Percentiles rank a stretch among this genome's conserved stretches.
phyloP scores from a whole-genome alignment of 192 early-diverging fungal species.

The Gonapodya prolifera region DNA sequence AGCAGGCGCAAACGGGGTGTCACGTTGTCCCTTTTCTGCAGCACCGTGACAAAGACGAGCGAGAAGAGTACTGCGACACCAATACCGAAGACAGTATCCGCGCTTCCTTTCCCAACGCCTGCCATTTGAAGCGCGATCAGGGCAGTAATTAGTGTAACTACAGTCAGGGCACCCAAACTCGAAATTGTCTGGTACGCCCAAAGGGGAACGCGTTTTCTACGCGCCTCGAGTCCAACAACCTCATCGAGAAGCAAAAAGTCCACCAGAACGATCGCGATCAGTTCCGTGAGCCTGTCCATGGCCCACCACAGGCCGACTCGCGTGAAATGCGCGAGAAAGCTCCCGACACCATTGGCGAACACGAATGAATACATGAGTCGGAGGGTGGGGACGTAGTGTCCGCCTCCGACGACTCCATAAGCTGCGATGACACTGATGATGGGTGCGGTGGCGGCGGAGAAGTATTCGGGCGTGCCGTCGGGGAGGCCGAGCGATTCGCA shows the following conservation, averaged over 20 bases:
- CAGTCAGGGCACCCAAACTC: background rate
- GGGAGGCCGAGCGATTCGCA: background rate
- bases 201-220: background rate
- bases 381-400: background rate
- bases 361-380: background rate
- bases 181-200: background rate
- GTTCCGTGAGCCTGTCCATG: background rate
- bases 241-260: background rate
- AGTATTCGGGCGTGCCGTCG: background rate
- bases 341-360: background rate
- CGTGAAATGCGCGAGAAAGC: background rate
- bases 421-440: background rate
- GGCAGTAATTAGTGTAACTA: background rate
- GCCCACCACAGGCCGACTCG: background rate
- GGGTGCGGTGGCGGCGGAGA: background rate
- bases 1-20: background rate
- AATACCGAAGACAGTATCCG: background rate
- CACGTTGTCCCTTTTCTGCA: background rate
- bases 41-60: background rate
- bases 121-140: background rate
- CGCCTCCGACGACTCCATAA: background rate
- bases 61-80: background rate
- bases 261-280: background rate
- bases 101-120: background rate
- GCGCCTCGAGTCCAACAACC: background rate